Percentiles rank a stretch among this genome's conserved stretches.
These are phyloP conservation scores for Byssochlamys sp. DNA, from an alignment of 2,329 filamentous ascomycete species.

Conservation along the genomic window DNA sequence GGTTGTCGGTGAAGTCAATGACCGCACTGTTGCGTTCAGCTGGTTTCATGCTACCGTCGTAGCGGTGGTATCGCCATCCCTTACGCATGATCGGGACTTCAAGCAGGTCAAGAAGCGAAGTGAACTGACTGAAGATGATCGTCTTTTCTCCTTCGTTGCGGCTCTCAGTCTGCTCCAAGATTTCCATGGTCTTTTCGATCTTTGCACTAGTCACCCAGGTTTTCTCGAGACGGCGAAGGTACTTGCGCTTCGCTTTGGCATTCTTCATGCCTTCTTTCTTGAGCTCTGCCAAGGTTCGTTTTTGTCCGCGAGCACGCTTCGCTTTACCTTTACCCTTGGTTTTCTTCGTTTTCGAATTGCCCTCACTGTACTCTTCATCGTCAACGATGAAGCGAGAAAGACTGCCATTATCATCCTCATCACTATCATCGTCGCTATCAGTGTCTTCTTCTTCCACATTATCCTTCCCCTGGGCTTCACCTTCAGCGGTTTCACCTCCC, in stretches of 20 bases:
- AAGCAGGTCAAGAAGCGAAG: slow-evolving; percentile 65
- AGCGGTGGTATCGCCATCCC: slow-evolving; percentile 54
- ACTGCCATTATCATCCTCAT: slow-evolving; percentile 26
- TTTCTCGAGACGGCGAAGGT: slow-evolving; percentile 58
- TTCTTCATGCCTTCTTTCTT: slow-evolving; percentile 59
- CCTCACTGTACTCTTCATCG: slow-evolving; percentile 31
- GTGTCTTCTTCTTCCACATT: slow-evolving; percentile 30
- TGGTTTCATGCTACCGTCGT: slow-evolving; percentile 66
- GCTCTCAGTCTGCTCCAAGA: slow-evolving; percentile 46
- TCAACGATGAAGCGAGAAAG: slow-evolving; percentile 49
- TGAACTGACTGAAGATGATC: slow-evolving; percentile 75
- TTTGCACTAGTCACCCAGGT: slow-evolving; percentile 67
- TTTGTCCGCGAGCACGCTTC: slow-evolving; percentile 41
- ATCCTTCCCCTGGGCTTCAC: neutral
- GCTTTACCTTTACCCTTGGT: slow-evolving; percentile 26
- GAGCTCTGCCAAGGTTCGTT: slow-evolving; percentile 52
- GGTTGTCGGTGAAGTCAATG: slow-evolving; percentile 55
- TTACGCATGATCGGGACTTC: slow-evolving; percentile 59
- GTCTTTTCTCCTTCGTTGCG: slow-evolving; percentile 57
- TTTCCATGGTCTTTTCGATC: slow-evolving; percentile 57
- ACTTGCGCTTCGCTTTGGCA: slow-evolving; percentile 55
- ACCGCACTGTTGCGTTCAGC: slow-evolving; percentile 58
- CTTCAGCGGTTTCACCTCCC: slow-evolving; percentile 11
- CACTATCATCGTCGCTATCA: slow-evolving; percentile 14
- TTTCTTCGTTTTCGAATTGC: slow-evolving; percentile 8